Percentiles rank a stretch among this genome's conserved stretches.
Conservation (phyloP, 208 protist species). For the Acanthamoeba triangularis region DNA sequence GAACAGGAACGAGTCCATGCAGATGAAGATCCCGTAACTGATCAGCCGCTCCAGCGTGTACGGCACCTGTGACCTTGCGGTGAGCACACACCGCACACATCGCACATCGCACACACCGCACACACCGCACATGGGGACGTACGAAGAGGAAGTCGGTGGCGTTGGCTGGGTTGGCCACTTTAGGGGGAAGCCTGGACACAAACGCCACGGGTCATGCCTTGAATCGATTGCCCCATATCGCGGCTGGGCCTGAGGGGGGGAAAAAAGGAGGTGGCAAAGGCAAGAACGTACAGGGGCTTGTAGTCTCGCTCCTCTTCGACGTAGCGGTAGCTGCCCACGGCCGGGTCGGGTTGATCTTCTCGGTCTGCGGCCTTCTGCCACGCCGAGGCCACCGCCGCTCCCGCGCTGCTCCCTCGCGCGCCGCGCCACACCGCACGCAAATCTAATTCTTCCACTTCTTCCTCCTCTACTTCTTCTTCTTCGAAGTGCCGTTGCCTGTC, state of each 20-base stretch:
- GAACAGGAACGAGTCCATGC: constrained; percentile 47
- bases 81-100: neutral
- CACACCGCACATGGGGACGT: neutral
- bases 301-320: constrained; percentile 43
- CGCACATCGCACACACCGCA: neutral
- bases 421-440: neutral
- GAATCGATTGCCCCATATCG: too few species aligned
- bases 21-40: constrained; percentile 10
- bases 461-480: neutral
- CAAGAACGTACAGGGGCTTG: constrained; percentile 18
- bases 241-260: too few species aligned
- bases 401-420: neutral
- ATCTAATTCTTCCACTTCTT: neutral
- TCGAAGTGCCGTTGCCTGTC: too few species aligned
- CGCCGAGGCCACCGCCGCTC: neutral
- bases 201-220: neutral
- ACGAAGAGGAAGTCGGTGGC: constrained; percentile 45
- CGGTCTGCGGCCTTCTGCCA: neutral
- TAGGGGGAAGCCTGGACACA: neutral
- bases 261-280: too few species aligned
- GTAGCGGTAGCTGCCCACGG: constrained; percentile 15
- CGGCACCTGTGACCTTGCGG: neutral
- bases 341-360: neutral
- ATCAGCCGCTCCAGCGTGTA: constrained; percentile 39
- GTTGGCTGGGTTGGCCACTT: constrained; percentile 41